phyloP scores from a whole-genome alignment of 2,329 filamentous ascomycete genomes.

The Mariannaea elegans region DNA sequence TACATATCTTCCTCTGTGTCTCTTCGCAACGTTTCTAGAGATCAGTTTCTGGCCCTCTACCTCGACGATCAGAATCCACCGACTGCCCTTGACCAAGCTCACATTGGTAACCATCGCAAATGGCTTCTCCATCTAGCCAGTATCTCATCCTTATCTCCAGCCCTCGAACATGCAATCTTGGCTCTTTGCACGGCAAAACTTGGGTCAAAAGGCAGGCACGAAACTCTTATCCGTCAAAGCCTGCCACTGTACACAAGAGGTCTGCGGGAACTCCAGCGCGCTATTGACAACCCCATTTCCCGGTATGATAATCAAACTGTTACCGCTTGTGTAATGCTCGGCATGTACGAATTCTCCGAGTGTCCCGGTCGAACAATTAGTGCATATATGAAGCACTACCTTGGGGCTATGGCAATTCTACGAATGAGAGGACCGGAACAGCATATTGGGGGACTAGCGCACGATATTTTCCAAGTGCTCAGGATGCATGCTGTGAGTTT shows the following conservation, averaged over 20 bases:
- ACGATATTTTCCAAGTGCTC: conserved; percentile 13
- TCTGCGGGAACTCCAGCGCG: conserved; percentile 8
- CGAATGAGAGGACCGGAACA: conserved; percentile 1
- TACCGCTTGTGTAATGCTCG: conserved; percentile 13
- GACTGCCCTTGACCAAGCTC: neutral
- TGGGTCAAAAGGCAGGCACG: neutral
- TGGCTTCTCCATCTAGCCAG: conserved; percentile 11
- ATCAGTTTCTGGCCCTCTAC: conserved; percentile 7
- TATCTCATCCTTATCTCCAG: neutral
- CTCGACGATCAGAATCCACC: conserved; percentile 10
- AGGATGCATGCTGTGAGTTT: conserved; percentile 19
- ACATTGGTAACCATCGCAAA: conserved; percentile 6
- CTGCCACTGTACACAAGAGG: conserved; percentile 6
- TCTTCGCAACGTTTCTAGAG: conserved; percentile 1
- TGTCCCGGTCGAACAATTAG: neutral
- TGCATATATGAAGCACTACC: conserved; percentile 17
- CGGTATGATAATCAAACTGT: conserved; percentile 12
- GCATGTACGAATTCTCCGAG: conserved; percentile 21
- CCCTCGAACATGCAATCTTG: conserved; percentile 15
- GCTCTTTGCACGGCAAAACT: conserved; percentile 12
- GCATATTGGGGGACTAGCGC: conserved; percentile 7
- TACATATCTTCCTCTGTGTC: neutral
- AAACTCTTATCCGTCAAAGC: neutral
- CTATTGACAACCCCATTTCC: conserved; percentile 1
- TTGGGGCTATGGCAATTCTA: conserved; percentile 15